Conservation (phyloP, 257 asterid genomes). For the Vinca minor region DNA sequence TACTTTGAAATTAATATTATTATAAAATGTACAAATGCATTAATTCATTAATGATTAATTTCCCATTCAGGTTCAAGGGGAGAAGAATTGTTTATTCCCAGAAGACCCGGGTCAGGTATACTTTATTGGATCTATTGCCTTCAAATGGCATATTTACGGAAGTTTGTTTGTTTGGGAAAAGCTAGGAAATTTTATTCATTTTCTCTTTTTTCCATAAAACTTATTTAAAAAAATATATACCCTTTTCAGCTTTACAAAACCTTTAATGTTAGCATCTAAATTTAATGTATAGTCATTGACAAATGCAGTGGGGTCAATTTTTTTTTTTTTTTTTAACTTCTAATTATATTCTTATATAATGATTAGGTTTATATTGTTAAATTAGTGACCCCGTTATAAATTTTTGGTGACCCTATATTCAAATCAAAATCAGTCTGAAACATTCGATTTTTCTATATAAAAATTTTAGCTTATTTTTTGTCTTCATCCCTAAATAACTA, state of each 20-base stretch:
- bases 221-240: background rate
- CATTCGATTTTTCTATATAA: no score
- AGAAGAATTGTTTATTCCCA: constrained; percentile 47
- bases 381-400: no score
- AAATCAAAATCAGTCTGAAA: no score
- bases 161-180: background rate
- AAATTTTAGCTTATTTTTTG: no score
- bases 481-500: no score
- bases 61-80: constrained; percentile 37
- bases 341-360: no score
- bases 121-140: constrained; percentile 24
- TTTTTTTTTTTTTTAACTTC: no score
- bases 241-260: background rate
- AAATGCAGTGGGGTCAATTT: no score
- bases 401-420: no score
- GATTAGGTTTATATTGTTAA: no score
- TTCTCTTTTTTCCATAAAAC: background rate
- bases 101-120: constrained; percentile 65
- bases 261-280: background rate
- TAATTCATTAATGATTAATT: constrained; percentile 19
- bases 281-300: no score
- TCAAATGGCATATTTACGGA: background rate
- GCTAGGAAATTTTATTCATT: background rate
- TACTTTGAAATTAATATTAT: background rate
- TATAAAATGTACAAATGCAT: background rate